Base-by-base conservation (phyloP, 805 yeast species). In the Barnettozyma siamensis region DNA sequence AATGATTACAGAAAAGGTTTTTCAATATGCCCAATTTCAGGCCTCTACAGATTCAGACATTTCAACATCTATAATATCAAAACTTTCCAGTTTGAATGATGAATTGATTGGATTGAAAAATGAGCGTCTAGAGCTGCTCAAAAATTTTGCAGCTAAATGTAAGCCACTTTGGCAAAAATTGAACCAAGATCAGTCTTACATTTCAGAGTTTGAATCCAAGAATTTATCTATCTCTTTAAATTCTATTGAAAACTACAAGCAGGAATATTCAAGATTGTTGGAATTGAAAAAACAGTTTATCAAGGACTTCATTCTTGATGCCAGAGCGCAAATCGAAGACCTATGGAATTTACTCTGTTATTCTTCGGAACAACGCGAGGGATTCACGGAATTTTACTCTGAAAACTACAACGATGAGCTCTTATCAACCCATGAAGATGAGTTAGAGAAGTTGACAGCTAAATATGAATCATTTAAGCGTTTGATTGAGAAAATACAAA, bases 261-360 rank as follows among this genome's bases (percentile, higher is more conserved):
- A 49, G 21, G 88, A 88, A 50, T 57, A 82, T 39, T 67, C 67
- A 15, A 69, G 84, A 41, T 66, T 89, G 21, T 70, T 73, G 35
- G 62, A 66, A 21, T 75, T 78, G 59, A 78, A 91, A 50, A 72
- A 78, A 23, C 71, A 76, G 42, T 74, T 75, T 48, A 76, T 89
- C 17, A 80, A 83, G 38, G 75, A 76, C 17, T 80, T 89, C 45
- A 83, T 89, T 11, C 54, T 65, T 6, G 83, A 78, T 35, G 68
- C 83, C 2, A 70, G 91, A 58, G 52, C 55, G 2, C 75, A 76
- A 42, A 81, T 89, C 10, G 70, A 68, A 31, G 72, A 67, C 4
- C 62, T 75, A 10, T 88, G 95, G 89, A 65, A 70, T 28, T 60
- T 67, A 8, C 60, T 89, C 50, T 78, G 73, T 58, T 82, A 73